These are phyloP conservation scores for Aegilops longissima DNA, from an alignment of 176 grass and related monocot species.

Conservation along the genomic window DNA sequence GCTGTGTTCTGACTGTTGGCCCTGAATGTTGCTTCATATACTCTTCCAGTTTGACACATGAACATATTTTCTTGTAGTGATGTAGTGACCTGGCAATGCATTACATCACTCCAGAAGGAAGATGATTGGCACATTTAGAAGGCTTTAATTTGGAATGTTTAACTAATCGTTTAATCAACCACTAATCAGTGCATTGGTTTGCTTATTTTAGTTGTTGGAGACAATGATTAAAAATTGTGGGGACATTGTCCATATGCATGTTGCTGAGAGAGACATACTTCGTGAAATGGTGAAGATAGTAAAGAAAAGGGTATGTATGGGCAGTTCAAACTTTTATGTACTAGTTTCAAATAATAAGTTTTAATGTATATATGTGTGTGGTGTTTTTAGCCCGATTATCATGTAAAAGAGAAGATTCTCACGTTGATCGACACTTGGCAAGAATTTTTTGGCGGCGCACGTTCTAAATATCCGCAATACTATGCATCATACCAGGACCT, in stretches of 20 bases:
- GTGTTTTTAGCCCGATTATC: constrained; percentile 58
- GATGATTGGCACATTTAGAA: not conserved
- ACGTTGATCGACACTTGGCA: constrained; percentile 88
- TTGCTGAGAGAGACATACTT: constrained; percentile 82
- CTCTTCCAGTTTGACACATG: constrained; percentile 9
- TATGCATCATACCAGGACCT: constrained; percentile 77
- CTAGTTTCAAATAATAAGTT: not conserved
- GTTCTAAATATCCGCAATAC: constrained; percentile 82
- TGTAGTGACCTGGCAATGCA: not conserved
- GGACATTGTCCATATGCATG: constrained; percentile 75
- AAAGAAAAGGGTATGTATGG: constrained; percentile 85
- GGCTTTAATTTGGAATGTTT: not conserved
- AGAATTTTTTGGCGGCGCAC: constrained; percentile 84
- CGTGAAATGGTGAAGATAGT: constrained; percentile 93
- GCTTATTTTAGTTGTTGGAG: constrained; percentile 74
- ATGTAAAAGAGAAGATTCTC: constrained; percentile 87
- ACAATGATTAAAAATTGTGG: constrained; percentile 93
- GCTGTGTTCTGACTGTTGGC: not conserved
- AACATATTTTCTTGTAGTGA: constrained; percentile 5
- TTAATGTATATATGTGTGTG: constrained; percentile 23
- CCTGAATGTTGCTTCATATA: not conserved
- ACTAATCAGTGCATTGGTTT: constrained; percentile 17
- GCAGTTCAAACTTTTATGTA: constrained; percentile 29
- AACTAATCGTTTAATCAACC: constrained; percentile 11
- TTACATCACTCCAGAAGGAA: not conserved